Evolutionary conservation across 192 early-diverging fungal species (phyloP), one percentile per base, ranked within the genome.

Genomic region (Coemansia sp.): DNA sequence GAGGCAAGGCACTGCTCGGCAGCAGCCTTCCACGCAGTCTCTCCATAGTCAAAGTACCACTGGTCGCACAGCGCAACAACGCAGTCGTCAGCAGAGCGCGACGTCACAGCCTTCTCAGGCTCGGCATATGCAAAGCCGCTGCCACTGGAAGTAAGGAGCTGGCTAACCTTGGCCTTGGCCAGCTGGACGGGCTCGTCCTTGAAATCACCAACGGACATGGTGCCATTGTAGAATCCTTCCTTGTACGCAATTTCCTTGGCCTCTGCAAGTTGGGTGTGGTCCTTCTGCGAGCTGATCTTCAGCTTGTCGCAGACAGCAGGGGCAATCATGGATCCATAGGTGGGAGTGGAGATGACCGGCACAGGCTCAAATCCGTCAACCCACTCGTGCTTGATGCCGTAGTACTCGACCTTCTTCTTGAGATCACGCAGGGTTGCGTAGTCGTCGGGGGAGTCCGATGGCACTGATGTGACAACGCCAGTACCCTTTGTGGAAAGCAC

Each of bases 11-110:
- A 91, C 74, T 92, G 74, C 59, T 90, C 84, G 13, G 95, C 86
- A 63, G 84, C 61, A 8, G 72, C 79, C 63, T 84, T 87, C 96
- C 96, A 98, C 22, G 83, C 61, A 10, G 86, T 73, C 80, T 98
- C 94, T 70, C 95, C 95, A 68, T 98, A 99, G 83, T 95, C 91
- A 79, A 99, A 84, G 82, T 96, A 99, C 97, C 97, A 99, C 83
- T 99, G 97, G 58, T 93, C 92, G 75, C 91, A 89, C 71, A 96
- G 78, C 37, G 93, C 91, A 61, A 97, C 95, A 23, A 99, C 90
- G 78, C 97, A 99, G 74, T 97, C 95, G 62, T 99, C 97, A 40
- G 91, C 97, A 64, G 89, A 91, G 52, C 96, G 91, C 45, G 89
- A 91, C 67, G 97, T 92, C 59, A 99, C 93, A 38, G 89, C 85